Evolutionary conservation across 2,329 filamentous ascomycete genomes (phyloP).

Genomic region (Hirsutella rhossiliensis): DNA sequence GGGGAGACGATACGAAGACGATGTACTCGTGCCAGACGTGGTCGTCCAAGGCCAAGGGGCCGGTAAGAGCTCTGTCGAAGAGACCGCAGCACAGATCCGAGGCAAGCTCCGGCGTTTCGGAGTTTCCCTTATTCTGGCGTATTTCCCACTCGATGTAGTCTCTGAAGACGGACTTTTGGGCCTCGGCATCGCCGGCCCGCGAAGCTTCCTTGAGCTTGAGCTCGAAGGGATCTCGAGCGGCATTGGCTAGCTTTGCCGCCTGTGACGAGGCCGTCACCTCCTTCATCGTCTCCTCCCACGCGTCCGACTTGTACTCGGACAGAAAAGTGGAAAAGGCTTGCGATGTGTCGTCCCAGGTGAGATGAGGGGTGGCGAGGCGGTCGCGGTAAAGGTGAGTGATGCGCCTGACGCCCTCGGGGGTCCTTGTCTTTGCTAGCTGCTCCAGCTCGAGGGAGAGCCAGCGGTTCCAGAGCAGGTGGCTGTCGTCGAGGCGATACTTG

Average conservation of each 20-base stretch:
- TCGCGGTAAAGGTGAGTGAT: constrained; percentile 59
- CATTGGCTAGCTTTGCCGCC: constrained; percentile 50
- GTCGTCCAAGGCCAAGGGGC: constrained; percentile 60
- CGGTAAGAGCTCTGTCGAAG: constrained; percentile 64
- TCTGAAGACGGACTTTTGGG: constrained; percentile 36
- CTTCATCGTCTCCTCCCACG: constrained; percentile 66
- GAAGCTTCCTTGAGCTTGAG: constrained; percentile 48
- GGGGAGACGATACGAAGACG: constrained; percentile 52
- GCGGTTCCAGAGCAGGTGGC: constrained; percentile 67
- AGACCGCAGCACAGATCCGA: constrained; percentile 49
- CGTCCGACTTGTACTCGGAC: constrained; percentile 55
- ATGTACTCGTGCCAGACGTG: constrained; percentile 74
- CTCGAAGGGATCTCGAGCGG: constrained; percentile 55
- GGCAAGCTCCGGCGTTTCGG: constrained; percentile 29
- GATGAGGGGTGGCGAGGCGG: constrained; percentile 60
- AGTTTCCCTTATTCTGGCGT: constrained; percentile 40
- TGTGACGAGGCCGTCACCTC: constrained; percentile 51
- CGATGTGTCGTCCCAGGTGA: constrained; percentile 63
- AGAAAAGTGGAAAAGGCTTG: constrained; percentile 65
- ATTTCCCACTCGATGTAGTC: constrained; percentile 85
- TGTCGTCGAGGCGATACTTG: constrained; percentile 63
- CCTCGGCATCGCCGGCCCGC: constrained; percentile 41
- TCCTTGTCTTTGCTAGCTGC: constrained; percentile 45
- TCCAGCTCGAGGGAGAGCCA: constrained; percentile 63
- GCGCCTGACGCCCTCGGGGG: constrained; percentile 45